Base-by-base conservation (phyloP, 345 rosid genomes). In the Kandelia obovata region DNA sequence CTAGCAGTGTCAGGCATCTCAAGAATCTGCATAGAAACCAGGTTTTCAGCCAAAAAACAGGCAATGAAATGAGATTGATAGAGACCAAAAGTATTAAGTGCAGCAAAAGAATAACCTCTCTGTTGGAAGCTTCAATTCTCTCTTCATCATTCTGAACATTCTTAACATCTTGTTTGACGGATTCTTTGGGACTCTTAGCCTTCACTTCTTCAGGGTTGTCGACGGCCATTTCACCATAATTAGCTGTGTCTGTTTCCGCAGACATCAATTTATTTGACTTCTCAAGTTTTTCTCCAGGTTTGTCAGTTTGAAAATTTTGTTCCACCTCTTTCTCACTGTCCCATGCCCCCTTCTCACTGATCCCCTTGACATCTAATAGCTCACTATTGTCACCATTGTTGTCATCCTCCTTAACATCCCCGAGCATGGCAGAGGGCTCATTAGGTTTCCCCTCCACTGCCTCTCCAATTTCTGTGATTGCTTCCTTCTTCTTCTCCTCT, bases 401-500 rank as follows among this genome's bases (percentile, higher is more conserved):
- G 30, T 61, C 65, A 19, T 31, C 28, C 4, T 51, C 72, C 56
- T 69, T 62, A 30, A 49, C 34, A 26, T 16, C 23, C 17, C 3
- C 66, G 11, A 13, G 32, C 17, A 66, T 57, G 37, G n/a, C 58
- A 39, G 76, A 55, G 68, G 64, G 62, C 37, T 2, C 32, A 26
- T 58, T 34, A 39, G 46, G 67, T 64, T 68, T 57, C 21, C 25
- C 65, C 21, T 57, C 37, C 17, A 28, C 39, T 47, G 37, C 55
- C 4, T 61, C 62, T 5, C 19, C 17, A 53, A 66, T 52, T 49
- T 73, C 69, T 25, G 60, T 23, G 26, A 3, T 65, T 57, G 68
- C 61, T 53, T 66, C 63, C 34, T 57, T 67, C 51, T 43, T 47
- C 6, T 57, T 75, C 66, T 71, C 57, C 31, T 58, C 77, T 55